These are phyloP conservation scores for Tylopilus rubrobrunneus DNA, from an alignment of 768 basidiomycete species.

Conservation along the genomic window DNA sequence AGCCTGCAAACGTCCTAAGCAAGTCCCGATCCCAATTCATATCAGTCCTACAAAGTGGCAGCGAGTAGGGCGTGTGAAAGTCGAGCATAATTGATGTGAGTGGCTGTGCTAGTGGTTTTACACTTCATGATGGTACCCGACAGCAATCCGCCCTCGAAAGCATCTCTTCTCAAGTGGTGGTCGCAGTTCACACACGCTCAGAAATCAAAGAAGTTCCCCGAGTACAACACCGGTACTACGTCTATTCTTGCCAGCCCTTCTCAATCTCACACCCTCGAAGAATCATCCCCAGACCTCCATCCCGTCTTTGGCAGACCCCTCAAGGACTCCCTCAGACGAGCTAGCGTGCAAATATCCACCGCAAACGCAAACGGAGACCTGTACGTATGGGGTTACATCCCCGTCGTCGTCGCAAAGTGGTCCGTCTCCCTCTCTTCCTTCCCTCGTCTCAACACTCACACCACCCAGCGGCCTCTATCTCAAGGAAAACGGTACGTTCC, in stretches of 20 bases:
- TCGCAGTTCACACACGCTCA: conserved; percentile 67
- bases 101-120: conserved; percentile 18
- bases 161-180: conserved; percentile 80
- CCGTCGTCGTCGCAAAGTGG: conserved; percentile 98
- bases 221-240: conserved; percentile 41
- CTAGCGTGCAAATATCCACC: conserved; percentile 92
- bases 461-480: conserved; percentile 77
- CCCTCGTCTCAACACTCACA: conserved; percentile 1
- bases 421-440: conserved; percentile 34
- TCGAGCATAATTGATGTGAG: not conserved
- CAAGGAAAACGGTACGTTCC: conserved; percentile 78
- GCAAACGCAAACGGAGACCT: conserved; percentile 77
- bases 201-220: conserved; percentile 54
- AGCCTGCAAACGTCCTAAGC: too few species aligned
- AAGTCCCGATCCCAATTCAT: too few species aligned
- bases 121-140: conserved; percentile 29
- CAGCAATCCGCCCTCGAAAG: conserved; percentile 39
- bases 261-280: conserved; percentile 5
- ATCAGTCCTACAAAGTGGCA: too few species aligned
- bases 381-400: conserved; percentile 92
- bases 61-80: too few species aligned
- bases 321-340: conserved; percentile 77
- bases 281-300: conserved; percentile 35
- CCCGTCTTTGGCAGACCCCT: conserved; percentile 85
- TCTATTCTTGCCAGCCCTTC: not conserved